Percentiles rank a stretch among this genome's conserved stretches.
Evolutionary conservation across 257 asterid genomes (phyloP).

Genomic region (Handroanthus guayacan): DNA sequence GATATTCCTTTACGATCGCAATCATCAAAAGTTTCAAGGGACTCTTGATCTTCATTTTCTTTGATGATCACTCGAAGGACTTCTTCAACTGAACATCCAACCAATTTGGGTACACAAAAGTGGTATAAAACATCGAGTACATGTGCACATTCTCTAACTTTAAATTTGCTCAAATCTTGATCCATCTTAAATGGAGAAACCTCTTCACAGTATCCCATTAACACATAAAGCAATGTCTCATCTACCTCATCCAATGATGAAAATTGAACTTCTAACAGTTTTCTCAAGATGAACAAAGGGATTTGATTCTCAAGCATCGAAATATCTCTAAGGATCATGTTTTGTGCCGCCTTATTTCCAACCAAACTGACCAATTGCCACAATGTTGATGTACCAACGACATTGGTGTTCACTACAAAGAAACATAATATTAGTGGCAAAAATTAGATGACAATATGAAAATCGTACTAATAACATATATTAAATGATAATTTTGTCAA

Average conservation of each 20-base stretch:
- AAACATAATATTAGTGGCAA: too few species aligned
- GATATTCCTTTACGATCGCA: background rate
- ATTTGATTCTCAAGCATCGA: slow-evolving; percentile 56
- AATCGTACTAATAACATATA: too few species aligned
- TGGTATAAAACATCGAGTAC: slow-evolving; percentile 47
- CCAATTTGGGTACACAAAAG: slow-evolving; percentile 37
- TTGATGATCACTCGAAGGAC: background rate
- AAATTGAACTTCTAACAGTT: slow-evolving; percentile 41
- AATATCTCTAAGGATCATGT: slow-evolving; percentile 46
- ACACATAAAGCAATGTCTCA: slow-evolving; percentile 32
- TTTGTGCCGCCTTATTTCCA: slow-evolving; percentile 46
- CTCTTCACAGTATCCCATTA: slow-evolving; percentile 36
- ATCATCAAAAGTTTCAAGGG: background rate
- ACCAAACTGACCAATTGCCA: slow-evolving; percentile 46
- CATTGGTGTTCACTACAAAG: background rate
- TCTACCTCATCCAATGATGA: slow-evolving; percentile 40
- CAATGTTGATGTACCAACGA: slow-evolving; percentile 33
- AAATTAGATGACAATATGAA: too few species aligned
- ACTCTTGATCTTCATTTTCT: background rate
- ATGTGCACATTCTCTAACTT: slow-evolving; percentile 33
- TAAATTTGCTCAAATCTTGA: slow-evolving; percentile 1
- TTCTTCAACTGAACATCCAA: slow-evolving; percentile 3
- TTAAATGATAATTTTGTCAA: too few species aligned
- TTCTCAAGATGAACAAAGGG: slow-evolving; percentile 43
- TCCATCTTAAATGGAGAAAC: slow-evolving; percentile 43